Evolutionary conservation across 495 filamentous ascomycete genomes (phyloP).

Genomic region (Penicillium macrosclerotiorum): DNA sequence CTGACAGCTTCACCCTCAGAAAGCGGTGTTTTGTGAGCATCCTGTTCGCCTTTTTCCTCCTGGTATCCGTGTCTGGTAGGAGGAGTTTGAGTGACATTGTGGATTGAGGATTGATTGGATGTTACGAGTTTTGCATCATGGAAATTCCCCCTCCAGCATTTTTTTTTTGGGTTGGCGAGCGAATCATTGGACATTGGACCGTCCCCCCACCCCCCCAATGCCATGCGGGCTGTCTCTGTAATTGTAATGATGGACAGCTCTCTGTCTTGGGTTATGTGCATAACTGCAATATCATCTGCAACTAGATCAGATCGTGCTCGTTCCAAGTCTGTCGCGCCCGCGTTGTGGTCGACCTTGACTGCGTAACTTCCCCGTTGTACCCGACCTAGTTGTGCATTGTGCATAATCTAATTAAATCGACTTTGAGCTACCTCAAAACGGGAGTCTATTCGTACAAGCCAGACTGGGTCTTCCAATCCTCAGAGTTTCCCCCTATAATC

Average conservation of each 20-base stretch:
- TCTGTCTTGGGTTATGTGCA: constrained; percentile 21
- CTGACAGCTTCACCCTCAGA: too few species aligned
- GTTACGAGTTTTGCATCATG: constrained; percentile 24
- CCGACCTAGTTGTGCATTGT: too few species aligned
- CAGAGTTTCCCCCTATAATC: not conserved
- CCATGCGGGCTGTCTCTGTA: constrained; percentile 13
- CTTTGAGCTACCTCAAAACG: too few species aligned
- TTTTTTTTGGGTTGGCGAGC: constrained; percentile 19
- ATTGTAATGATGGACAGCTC: constrained; percentile 16
- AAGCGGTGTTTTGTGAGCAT: too few species aligned
- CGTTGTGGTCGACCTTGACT: not conserved
- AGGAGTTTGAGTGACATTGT: not conserved
- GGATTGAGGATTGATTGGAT: constrained; percentile 1
- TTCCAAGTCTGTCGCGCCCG: not conserved
- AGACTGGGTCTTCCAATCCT: too few species aligned
- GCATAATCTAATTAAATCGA: too few species aligned
- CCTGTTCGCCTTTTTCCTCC: too few species aligned
- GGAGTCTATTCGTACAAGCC: too few species aligned
- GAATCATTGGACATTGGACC: constrained; percentile 14
- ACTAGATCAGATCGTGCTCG: not conserved
- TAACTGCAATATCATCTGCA: constrained; percentile 12
- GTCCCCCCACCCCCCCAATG: constrained; percentile 5
- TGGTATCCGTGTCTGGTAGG: too few species aligned
- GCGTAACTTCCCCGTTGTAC: too few species aligned
- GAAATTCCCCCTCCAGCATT: constrained; percentile 31